Evolutionary conservation across 2,329 filamentous ascomycete genomes (phyloP).

Genomic region (Pestalotiopsis sp.): DNA sequence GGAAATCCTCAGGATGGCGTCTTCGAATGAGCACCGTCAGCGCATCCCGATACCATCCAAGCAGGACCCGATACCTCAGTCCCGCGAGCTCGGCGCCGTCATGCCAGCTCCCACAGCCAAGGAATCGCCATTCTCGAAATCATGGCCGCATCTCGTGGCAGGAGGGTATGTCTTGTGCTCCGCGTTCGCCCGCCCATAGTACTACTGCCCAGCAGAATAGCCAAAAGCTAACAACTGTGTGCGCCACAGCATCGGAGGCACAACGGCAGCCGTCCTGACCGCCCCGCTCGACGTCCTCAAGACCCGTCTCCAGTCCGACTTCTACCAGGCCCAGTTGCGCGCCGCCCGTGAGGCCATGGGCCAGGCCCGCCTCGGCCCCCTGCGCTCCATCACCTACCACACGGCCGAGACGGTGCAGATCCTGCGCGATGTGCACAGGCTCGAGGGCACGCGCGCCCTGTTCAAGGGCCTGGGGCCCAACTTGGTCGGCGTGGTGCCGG

Average conservation of each 20-base stretch:
- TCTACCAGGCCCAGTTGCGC: slow-evolving; percentile 83
- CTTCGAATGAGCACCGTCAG: slow-evolving; percentile 5
- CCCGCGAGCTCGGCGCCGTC: slow-evolving; percentile 62
- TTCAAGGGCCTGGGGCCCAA: slow-evolving; percentile 95
- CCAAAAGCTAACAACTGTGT: not conserved
- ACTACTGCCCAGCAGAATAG: not conserved
- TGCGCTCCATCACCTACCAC: slow-evolving; percentile 70
- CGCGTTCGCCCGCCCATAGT: not conserved
- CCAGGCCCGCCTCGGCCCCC: slow-evolving; percentile 60
- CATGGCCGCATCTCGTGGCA: slow-evolving; percentile 90
- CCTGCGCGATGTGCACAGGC: slow-evolving; percentile 74
- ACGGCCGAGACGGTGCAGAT: slow-evolving; percentile 87
- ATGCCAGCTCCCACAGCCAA: slow-evolving; percentile 44
- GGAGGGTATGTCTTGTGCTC: slow-evolving; percentile 67
- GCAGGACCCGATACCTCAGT: slow-evolving; percentile 49
- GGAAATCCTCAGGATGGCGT: not conserved
- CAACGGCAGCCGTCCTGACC: slow-evolving; percentile 90
- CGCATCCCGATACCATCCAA: slow-evolving; percentile 1
- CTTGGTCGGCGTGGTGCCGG: slow-evolving; percentile 85
- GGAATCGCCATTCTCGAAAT: slow-evolving; percentile 64
- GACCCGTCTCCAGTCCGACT: slow-evolving; percentile 90
- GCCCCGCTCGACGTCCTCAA: slow-evolving; percentile 93
- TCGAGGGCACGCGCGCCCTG: slow-evolving; percentile 82
- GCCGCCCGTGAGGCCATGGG: slow-evolving; percentile 64
- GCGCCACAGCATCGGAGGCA: slow-evolving; percentile 68